Evolutionary conservation across 23 red algal genomes (phyloP).

Genomic region (Gracilaria gracilis): DNA sequence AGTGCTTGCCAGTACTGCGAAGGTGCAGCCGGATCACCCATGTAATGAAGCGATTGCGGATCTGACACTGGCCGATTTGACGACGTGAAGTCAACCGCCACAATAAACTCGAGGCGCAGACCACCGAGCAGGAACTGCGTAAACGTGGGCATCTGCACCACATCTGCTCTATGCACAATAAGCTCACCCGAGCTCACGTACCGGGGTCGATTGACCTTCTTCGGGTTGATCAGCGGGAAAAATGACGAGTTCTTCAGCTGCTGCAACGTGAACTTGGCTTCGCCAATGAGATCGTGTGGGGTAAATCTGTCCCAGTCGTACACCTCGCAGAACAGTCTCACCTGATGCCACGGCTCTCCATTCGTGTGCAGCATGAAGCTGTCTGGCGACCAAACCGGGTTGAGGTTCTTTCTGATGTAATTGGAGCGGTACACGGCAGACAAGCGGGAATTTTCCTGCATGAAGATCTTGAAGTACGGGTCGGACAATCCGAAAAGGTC

Average conservation of each 20-base stretch:
- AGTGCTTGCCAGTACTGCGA: conserved; percentile 80
- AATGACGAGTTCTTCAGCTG: conserved; percentile 20
- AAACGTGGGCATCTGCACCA: conserved; percentile 54
- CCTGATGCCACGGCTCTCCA: conserved; percentile 12
- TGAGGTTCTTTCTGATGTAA: conserved; percentile 40
- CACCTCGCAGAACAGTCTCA: conserved; percentile 20
- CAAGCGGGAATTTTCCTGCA: background rate
- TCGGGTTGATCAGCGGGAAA: conserved; percentile 62
- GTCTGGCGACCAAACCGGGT: conserved; percentile 53
- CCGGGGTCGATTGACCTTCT: conserved; percentile 26
- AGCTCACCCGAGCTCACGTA: conserved; percentile 69
- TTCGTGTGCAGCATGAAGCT: conserved; percentile 36
- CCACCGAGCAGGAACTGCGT: conserved; percentile 76
- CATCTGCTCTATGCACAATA: conserved; percentile 30
- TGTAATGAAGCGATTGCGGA: conserved; percentile 80
- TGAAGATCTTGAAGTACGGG: conserved; percentile 55
- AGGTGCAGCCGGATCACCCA: conserved; percentile 45
- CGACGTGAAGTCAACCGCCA: conserved; percentile 87
- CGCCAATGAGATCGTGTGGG: conserved; percentile 58
- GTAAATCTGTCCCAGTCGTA: conserved; percentile 55
- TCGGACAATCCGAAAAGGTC: conserved; percentile 78
- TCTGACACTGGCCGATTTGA: conserved; percentile 54
- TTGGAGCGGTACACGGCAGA: conserved; percentile 44
- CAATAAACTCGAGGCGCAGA: conserved; percentile 65
- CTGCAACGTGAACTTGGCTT: conserved; percentile 11